Percentiles rank a stretch among this genome's conserved stretches.
Evolutionary conservation across 1,284 basidiomycete species (phyloP).

Genomic region (Ceratobasidium sp.): DNA sequence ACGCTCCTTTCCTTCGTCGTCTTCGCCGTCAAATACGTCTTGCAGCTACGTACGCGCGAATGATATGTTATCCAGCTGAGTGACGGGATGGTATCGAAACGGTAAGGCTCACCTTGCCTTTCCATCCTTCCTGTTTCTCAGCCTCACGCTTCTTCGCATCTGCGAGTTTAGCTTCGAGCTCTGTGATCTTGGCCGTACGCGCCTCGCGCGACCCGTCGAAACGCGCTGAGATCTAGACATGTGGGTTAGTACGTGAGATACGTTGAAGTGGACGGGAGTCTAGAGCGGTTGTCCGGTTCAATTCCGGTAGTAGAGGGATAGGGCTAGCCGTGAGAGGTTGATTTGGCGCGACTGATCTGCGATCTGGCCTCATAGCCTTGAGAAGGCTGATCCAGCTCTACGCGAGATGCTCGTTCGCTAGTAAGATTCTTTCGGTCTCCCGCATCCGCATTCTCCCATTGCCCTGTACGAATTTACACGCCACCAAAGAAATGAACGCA

Average conservation of each 20-base stretch:
- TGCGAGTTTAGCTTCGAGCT: slow-evolving; percentile 31
- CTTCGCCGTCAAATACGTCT: slow-evolving; percentile 35
- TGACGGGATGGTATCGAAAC: neutral
- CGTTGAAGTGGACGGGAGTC: no score
- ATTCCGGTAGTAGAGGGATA: neutral
- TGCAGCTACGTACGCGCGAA: slow-evolving; percentile 14
- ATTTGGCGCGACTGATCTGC: neutral
- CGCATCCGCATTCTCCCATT: no score
- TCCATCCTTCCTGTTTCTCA: slow-evolving; percentile 39
- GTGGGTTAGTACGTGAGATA: no score
- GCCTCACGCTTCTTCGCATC: slow-evolving; percentile 34
- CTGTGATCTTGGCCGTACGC: slow-evolving; percentile 1
- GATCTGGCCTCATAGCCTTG: neutral
- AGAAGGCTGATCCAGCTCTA: no score
- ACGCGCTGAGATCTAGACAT: slow-evolving; percentile 22
- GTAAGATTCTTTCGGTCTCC: no score
- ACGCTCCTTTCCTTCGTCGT: slow-evolving; percentile 34
- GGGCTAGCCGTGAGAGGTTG: neutral
- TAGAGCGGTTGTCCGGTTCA: neutral
- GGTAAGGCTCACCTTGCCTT: slow-evolving; percentile 13
- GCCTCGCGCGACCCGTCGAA: slow-evolving; percentile 36
- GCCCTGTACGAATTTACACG: no score
- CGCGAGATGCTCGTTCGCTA: no score
- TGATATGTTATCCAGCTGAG: neutral
- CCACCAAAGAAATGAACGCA: neutral